Evolutionary conservation across 345 rosid genomes (phyloP).

Genomic region (Pugionium cornutum): DNA sequence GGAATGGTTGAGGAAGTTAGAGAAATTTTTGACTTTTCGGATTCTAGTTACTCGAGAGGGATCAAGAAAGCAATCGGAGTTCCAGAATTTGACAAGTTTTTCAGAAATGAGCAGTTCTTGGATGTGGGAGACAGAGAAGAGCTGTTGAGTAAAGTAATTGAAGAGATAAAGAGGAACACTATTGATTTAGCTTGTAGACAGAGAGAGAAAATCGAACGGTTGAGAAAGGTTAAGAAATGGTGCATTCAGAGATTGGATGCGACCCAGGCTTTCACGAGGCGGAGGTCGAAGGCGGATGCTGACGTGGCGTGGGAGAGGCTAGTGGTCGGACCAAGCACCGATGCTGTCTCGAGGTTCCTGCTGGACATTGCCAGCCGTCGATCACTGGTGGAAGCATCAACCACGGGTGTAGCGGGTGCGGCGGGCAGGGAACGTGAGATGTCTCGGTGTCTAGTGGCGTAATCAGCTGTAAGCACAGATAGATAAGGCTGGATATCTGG

Average conservation of each 20-base stretch:
- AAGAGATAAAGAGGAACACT: slow-evolving; percentile 54
- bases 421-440: slow-evolving; percentile 32
- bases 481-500: neutral
- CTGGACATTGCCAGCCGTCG: slow-evolving; percentile 36
- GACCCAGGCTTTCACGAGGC: slow-evolving; percentile 52
- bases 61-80: slow-evolving; percentile 68
- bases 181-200: slow-evolving; percentile 57
- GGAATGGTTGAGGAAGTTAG: slow-evolving; percentile 75
- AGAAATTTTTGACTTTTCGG: slow-evolving; percentile 46
- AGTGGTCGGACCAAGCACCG: slow-evolving; percentile 53
- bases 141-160: slow-evolving; percentile 51
- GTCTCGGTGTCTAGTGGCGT: slow-evolving; percentile 46
- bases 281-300: slow-evolving; percentile 45
- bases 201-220: slow-evolving; percentile 58
- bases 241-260: slow-evolving; percentile 62
- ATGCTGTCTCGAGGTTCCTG: slow-evolving; percentile 46
- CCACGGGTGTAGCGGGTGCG: neutral
- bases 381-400: slow-evolving; percentile 5
- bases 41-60: slow-evolving; percentile 51
- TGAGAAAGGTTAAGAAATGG: slow-evolving; percentile 58
- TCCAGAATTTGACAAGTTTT: slow-evolving; percentile 60
- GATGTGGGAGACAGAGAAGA: slow-evolving; percentile 31
- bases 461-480: slow-evolving; percentile 15
- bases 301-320: slow-evolving; percentile 57
- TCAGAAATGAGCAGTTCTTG: slow-evolving; percentile 46